phyloP scores from a whole-genome alignment of 805 yeast species.

The Pichia rugopelliculosa region DNA sequence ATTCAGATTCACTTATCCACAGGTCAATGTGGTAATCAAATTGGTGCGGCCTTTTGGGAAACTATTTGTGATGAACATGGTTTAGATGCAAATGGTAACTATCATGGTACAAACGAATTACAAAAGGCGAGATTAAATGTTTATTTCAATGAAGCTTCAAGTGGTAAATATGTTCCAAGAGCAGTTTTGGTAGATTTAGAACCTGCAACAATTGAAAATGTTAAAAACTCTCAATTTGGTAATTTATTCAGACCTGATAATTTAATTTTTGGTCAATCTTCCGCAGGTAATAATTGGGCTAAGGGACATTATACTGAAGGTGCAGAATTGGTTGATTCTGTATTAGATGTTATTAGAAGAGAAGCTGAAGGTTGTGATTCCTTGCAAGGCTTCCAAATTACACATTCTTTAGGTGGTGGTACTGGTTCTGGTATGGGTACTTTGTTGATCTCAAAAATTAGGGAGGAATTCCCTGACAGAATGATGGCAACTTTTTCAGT shows the following conservation, averaged over 20 bases:
- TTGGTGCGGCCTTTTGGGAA: slow-evolving; percentile 93
- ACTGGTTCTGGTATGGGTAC: slow-evolving; percentile 98
- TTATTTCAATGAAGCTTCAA: slow-evolving; percentile 79
- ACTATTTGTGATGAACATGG: slow-evolving; percentile 88
- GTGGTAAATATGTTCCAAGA: slow-evolving; percentile 88
- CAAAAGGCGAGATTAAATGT: slow-evolving; percentile 58
- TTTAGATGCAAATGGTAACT: slow-evolving; percentile 65
- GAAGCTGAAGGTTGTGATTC: slow-evolving; percentile 93
- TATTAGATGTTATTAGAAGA: slow-evolving; percentile 82
- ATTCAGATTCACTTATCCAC: slow-evolving; percentile 87
- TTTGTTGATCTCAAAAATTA: slow-evolving; percentile 69
- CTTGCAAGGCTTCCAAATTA: slow-evolving; percentile 89
- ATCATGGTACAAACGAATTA: slow-evolving; percentile 50
- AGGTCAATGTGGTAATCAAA: slow-evolving; percentile 99
- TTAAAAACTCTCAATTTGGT: slow-evolving; percentile 74
- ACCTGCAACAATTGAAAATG: slow-evolving; percentile 88
- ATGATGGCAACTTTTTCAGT: slow-evolving; percentile 96
- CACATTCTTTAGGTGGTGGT: slow-evolving; percentile 83
- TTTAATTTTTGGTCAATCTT: slow-evolving; percentile 79
- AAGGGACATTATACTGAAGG: slow-evolving; percentile 97
- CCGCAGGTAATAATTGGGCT: slow-evolving; percentile 97
- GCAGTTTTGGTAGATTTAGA: slow-evolving; percentile 89
- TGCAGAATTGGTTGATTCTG: slow-evolving; percentile 86
- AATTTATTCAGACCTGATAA: slow-evolving; percentile 89
- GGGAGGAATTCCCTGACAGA: slow-evolving; percentile 91